Percentiles rank a stretch among this genome's conserved stretches.
These are phyloP conservation scores for Potentilla sterilis DNA, from an alignment of 306 rosid species.

Conservation along the genomic window DNA sequence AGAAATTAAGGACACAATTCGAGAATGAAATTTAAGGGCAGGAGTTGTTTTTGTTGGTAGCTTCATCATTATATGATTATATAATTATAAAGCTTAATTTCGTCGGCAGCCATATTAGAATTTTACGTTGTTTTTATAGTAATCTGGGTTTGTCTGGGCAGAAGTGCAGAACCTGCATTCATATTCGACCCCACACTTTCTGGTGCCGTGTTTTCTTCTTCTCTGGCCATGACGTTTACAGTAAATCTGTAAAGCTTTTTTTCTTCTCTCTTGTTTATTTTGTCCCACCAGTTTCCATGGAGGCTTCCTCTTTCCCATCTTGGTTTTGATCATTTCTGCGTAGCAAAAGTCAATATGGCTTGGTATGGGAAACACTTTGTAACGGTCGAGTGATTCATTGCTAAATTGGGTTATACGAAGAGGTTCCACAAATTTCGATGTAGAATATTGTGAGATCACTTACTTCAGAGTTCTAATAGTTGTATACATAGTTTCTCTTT, in stretches of 20 bases:
- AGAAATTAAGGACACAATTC: constrained; percentile 2
- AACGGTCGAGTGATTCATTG: neutral
- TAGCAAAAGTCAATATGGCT: neutral
- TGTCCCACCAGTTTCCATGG: neutral
- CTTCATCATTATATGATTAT: neutral
- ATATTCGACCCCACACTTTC: neutral
- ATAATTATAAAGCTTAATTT: neutral
- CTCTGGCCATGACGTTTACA: neutral
- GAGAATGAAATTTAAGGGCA: neutral
- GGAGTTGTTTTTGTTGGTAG: neutral
- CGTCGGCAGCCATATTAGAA: constrained; percentile 22
- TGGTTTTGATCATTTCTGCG: neutral
- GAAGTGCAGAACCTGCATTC: neutral
- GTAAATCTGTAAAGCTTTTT: neutral
- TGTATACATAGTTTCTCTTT: no score
- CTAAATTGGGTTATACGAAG: neutral
- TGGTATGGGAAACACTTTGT: neutral
- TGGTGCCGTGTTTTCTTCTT: neutral
- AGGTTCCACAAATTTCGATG: no score
- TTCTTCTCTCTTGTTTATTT: neutral
- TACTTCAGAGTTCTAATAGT: no score
- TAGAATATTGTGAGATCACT: neutral
- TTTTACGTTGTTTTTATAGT: neutral
- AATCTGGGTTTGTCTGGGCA: neutral
- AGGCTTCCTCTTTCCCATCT: neutral